Conservation (phyloP, 768 basidiomycete genomes). For the Lactarius hatsudake region DNA sequence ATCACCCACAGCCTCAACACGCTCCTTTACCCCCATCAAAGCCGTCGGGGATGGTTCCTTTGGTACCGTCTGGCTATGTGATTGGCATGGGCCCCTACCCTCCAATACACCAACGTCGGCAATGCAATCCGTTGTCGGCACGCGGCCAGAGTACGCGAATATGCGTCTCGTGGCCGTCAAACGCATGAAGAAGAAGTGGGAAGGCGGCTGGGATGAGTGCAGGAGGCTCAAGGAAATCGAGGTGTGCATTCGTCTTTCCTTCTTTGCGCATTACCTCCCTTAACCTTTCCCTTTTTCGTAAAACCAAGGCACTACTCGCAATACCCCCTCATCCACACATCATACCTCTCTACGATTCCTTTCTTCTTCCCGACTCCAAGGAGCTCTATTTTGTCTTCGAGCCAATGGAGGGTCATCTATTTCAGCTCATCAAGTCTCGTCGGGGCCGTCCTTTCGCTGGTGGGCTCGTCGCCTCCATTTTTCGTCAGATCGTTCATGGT, state of each 20-base stretch:
- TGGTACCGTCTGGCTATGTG: slow-evolving; percentile 97
- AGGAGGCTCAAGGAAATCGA: slow-evolving; percentile 92
- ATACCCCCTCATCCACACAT: slow-evolving; percentile 96
- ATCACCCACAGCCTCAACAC: slow-evolving; percentile 60
- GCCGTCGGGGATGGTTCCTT: slow-evolving; percentile 98
- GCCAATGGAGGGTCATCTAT: slow-evolving; percentile 99
- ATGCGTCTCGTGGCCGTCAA: slow-evolving; percentile 96
- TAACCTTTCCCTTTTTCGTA: background rate
- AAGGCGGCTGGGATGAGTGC: slow-evolving; percentile 98
- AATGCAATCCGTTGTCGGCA: slow-evolving; percentile 94
- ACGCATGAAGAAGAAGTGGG: slow-evolving; percentile 97
- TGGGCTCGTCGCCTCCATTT: slow-evolving; percentile 92
- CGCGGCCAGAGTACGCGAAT: slow-evolving; percentile 89
- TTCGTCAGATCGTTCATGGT: slow-evolving; percentile 86
- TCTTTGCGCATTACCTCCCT: slow-evolving; percentile 23
- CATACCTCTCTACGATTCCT: slow-evolving; percentile 98
- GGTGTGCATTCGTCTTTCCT: slow-evolving; percentile 47
- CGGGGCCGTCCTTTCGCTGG: slow-evolving; percentile 95
- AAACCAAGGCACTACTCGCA: slow-evolving; percentile 77
- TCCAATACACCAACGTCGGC: slow-evolving; percentile 87
- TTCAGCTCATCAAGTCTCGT: slow-evolving; percentile 96
- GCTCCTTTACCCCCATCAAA: slow-evolving; percentile 93
- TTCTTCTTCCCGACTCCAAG: slow-evolving; percentile 91
- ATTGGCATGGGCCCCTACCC: slow-evolving; percentile 96
- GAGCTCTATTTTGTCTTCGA: slow-evolving; percentile 99